Base-by-base conservation (phyloP, 2,329 filamentous ascomycete genomes). In the Conoideocrella luteorostrata region DNA sequence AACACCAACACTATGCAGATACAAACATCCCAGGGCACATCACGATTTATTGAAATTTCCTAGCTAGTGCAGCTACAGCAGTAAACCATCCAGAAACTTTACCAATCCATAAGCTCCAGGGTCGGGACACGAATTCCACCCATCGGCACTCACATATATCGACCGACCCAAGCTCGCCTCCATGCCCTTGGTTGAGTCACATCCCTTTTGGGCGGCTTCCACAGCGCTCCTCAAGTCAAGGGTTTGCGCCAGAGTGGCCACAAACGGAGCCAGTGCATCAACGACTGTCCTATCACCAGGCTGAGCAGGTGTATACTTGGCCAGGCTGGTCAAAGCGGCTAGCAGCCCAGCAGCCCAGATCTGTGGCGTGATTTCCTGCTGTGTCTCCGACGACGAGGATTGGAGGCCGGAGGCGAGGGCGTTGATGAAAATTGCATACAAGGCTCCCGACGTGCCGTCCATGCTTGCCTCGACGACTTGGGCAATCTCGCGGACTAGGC, bases 211-310 rank as follows among this genome's bases (percentile, higher is more conserved):
- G 4, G 84, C 80, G 6, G 81, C 82, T 48, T 73, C 10, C 15
- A 39, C 37, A 29, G 37, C 68, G 22, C 38, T 39, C 11, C 15
- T 28, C 4, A 54, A 18, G 57, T 81, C 74, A 6, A 70, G 69
- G 1, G 72, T 75, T 45, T 69, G 65, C 4, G 62, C 64, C 11
- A 28, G 64, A 0, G 71, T 75, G 26, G 77, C 68, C 26, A 84
- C 75, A 57, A 88, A 89, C 12, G 22, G 22, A 3, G 77, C 71
- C 38, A 89, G 65, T 1, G 84, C 82, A 64, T 89, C 85, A 39
- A 89, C 75, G 26, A 89, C 62, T 1, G 85, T 89, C 18, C 85
- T 70, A 54, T 89, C 85, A 5, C 85, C 84, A 1, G 77, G 75
- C 52, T 29, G 4, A 11, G 21, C 80, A 2, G 84, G 83, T 2